These are phyloP conservation scores for Rhizoclosmatium sp. DNA, from an alignment of 192 early-diverging fungal species.

Conservation along the genomic window DNA sequence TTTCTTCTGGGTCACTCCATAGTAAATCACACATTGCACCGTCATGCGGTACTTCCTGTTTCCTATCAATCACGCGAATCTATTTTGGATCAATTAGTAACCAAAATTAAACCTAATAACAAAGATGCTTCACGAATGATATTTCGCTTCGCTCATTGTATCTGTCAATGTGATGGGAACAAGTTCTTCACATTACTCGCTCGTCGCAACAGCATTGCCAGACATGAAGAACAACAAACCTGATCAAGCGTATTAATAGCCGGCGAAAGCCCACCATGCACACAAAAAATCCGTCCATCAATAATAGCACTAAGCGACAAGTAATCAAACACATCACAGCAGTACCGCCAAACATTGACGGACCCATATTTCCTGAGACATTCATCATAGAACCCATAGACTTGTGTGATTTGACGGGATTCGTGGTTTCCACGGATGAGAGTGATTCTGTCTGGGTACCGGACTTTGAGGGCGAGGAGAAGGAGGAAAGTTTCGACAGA, in stretches of 20 bases:
- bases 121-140: too few species aligned
- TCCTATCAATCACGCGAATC: constrained; percentile 64
- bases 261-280: constrained; percentile 97
- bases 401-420: constrained; percentile 98
- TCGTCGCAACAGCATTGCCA: background rate
- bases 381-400: constrained; percentile 99
- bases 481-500: constrained; percentile 97
- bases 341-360: constrained; percentile 97
- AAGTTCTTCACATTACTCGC: too few species aligned
- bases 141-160: too few species aligned
- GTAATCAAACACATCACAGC: constrained; percentile 98
- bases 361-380: constrained; percentile 98
- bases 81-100: background rate
- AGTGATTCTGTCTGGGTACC: constrained; percentile 75
- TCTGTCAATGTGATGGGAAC: too few species aligned
- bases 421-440: constrained; percentile 99
- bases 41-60: constrained; percentile 96
- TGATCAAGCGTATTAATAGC: constrained; percentile 97
- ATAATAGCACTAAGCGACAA: constrained; percentile 95
- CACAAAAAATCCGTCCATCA: constrained; percentile 96
- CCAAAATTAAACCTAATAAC: too few species aligned
- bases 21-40: constrained; percentile 98
- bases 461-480: constrained; percentile 89
- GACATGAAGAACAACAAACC: constrained; percentile 29
- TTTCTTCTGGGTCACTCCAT: constrained; percentile 95